Evolutionary conservation across 148 eudicot genomes (phyloP).

Genomic region (Diospyros lotus): DNA sequence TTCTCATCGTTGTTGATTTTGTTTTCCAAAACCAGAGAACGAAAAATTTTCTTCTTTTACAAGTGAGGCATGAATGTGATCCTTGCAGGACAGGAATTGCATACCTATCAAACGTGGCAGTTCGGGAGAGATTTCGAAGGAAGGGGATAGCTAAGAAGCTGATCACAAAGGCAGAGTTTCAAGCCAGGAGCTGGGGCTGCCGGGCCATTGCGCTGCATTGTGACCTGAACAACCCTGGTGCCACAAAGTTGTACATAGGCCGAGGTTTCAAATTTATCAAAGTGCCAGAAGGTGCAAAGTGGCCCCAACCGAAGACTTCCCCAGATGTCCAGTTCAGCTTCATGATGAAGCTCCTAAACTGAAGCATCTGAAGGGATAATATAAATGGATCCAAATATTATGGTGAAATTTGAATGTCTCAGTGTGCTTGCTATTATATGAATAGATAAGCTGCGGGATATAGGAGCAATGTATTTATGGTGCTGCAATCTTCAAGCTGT

Average conservation of each 20-base stretch:
- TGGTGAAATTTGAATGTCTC: conserved; percentile 1
- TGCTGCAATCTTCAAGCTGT: neutral
- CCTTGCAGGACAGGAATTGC: conserved; percentile 73
- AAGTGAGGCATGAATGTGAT: neutral
- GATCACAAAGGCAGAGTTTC: conserved; percentile 70
- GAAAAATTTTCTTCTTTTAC: conserved; percentile 4
- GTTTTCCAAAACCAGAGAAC: neutral
- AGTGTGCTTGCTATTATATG: neutral
- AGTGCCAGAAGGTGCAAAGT: conserved; percentile 76
- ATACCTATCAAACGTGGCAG: conserved; percentile 91
- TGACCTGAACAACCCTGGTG: conserved; percentile 67
- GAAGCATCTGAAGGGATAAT: neutral
- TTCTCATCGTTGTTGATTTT: neutral
- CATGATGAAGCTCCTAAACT: conserved; percentile 80
- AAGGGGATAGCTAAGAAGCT: conserved; percentile 85
- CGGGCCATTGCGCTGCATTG: conserved; percentile 85
- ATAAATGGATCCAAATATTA: neutral
- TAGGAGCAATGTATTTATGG: neutral
- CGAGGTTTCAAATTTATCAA: conserved; percentile 65
- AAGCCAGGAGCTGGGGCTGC: conserved; percentile 85
- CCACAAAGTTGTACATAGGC: conserved; percentile 55
- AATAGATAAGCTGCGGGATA: neutral
- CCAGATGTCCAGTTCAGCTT: conserved; percentile 64
- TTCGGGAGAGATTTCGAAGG: conserved; percentile 71
- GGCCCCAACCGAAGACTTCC: conserved; percentile 91